Evolutionary conservation across 2,329 filamentous ascomycete genomes (phyloP).

Genomic region (Talaromyces marneffei): DNA sequence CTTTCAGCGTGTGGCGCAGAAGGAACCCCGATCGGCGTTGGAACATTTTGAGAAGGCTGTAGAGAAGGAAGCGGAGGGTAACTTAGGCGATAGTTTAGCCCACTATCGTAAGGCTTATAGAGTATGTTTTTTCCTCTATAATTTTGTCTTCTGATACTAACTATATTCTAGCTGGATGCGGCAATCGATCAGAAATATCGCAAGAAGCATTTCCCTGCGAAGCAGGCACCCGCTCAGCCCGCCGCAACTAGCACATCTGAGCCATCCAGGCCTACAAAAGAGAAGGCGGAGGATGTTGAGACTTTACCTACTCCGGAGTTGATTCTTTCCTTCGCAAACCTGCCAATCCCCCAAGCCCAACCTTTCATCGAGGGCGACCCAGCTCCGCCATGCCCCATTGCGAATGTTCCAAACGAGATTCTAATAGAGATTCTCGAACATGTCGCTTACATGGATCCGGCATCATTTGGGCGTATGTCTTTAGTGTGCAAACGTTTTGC

Average conservation of each 20-base stretch:
- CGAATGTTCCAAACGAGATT: slow-evolving; percentile 74
- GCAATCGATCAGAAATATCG: slow-evolving; percentile 80
- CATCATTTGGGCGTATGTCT: slow-evolving; percentile 67
- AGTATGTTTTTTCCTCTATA: slow-evolving; percentile 43
- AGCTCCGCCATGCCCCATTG: slow-evolving; percentile 72
- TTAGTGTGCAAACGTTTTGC: slow-evolving; percentile 83
- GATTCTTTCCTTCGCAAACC: slow-evolving; percentile 65
- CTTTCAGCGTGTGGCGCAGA: slow-evolving; percentile 27
- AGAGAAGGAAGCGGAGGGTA: slow-evolving; percentile 78
- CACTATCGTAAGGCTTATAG: slow-evolving; percentile 88
- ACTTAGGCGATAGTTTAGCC: slow-evolving; percentile 77
- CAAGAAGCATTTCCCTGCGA: slow-evolving; percentile 80
- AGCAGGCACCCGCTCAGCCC: slow-evolving; percentile 28
- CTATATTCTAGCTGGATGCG: slow-evolving; percentile 63
- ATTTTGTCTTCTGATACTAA: slow-evolving; percentile 16
- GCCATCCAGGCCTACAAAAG: slow-evolving; percentile 53
- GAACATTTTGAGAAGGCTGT: slow-evolving; percentile 92
- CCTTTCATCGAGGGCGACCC: slow-evolving; percentile 66
- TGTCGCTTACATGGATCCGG: slow-evolving; percentile 69
- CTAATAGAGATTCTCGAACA: slow-evolving; percentile 71
- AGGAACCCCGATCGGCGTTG: slow-evolving; percentile 66
- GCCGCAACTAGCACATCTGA: slow-evolving; percentile 35
- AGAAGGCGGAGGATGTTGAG: slow-evolving; percentile 30
- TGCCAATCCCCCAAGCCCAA: slow-evolving; percentile 62
- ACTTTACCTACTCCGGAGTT: slow-evolving; percentile 59